Percentiles rank a stretch among this genome's conserved stretches.
Evolutionary conservation across 306 rosid species (phyloP).

Genomic region (Sechiopsis laciniata): DNA sequence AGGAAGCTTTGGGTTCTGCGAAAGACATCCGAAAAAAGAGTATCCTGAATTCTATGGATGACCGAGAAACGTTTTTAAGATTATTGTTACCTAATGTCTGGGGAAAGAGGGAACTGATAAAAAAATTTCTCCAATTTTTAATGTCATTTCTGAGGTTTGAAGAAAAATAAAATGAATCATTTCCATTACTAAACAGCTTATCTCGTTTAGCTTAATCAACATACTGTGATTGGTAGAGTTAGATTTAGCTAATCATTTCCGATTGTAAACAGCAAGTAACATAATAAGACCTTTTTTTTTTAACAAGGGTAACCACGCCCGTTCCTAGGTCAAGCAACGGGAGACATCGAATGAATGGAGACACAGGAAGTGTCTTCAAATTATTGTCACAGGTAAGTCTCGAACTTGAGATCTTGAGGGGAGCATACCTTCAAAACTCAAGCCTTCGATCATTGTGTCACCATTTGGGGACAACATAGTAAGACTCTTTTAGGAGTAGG

Average conservation of each 20-base stretch:
- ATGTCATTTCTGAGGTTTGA: neutral
- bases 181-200: constrained; percentile 6
- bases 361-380: too few relatives aligned
- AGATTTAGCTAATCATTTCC: neutral
- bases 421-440: too few relatives aligned
- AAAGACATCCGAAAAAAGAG: constrained; percentile 37
- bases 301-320: too few relatives aligned
- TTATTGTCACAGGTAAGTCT: too few relatives aligned
- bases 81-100: neutral
- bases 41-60: constrained; percentile 29
- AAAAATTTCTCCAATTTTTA: neutral
- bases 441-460: too few relatives aligned
- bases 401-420: too few relatives aligned
- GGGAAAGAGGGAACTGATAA: neutral
- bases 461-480: too few relatives aligned
- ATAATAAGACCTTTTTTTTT: too few relatives aligned
- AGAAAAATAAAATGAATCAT: neutral
- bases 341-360: too few relatives aligned
- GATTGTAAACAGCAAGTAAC: neutral
- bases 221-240: neutral
- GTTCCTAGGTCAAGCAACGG: too few relatives aligned
- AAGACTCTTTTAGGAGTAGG: too few relatives aligned
- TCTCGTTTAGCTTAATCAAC: neutral
- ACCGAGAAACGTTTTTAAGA: constrained; percentile 22
- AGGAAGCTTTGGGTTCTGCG: constrained; percentile 49